A percentile compares a stretch with the other conserved stretches of the same genome.
phyloP scores from a whole-genome alignment of 2,329 filamentous ascomycete species.

The Teratosphaeria viscida region DNA sequence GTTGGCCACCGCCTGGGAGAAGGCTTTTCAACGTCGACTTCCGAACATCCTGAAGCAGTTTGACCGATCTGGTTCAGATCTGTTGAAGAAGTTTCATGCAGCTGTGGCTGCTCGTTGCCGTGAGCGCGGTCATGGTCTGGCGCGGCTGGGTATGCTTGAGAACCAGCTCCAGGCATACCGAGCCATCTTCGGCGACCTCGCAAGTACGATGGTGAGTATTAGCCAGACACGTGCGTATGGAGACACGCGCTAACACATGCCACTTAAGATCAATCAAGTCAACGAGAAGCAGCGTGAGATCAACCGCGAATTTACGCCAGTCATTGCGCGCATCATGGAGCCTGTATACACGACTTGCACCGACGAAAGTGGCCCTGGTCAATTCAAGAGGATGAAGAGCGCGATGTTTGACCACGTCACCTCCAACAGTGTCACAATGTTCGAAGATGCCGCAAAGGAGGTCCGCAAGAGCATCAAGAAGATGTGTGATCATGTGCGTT shows the following conservation, averaged over 20 bases:
- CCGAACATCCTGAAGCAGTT: slow-evolving; percentile 32
- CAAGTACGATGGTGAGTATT: slow-evolving; percentile 14
- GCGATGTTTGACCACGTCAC: slow-evolving; percentile 40
- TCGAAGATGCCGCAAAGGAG: slow-evolving; percentile 32
- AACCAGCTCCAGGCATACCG: slow-evolving; percentile 35
- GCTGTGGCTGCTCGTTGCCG: slow-evolving; percentile 31
- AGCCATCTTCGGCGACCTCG: slow-evolving; percentile 30
- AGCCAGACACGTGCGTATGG: neutral
- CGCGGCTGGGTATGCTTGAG: slow-evolving; percentile 31
- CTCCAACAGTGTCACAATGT: slow-evolving; percentile 37
- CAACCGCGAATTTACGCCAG: slow-evolving; percentile 44
- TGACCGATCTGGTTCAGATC: slow-evolving; percentile 19
- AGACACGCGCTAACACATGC: neutral
- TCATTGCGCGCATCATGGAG: slow-evolving; percentile 37
- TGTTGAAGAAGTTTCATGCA: slow-evolving; percentile 33
- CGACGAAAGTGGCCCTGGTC: slow-evolving; percentile 36
- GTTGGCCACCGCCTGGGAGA: slow-evolving; percentile 34
- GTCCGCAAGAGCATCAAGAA: slow-evolving; percentile 32
- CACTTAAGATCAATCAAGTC: slow-evolving; percentile 23
- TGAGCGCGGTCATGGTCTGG: slow-evolving; percentile 29
- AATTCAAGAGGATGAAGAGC: slow-evolving; percentile 43
- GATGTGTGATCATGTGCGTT: slow-evolving; percentile 35
- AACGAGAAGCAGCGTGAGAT: slow-evolving; percentile 40
- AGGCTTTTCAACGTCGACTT: slow-evolving; percentile 32
- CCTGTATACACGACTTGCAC: slow-evolving; percentile 37